Base-by-base conservation (phyloP, 164 flowering plant genomes). In the Buxus sempervirens region DNA sequence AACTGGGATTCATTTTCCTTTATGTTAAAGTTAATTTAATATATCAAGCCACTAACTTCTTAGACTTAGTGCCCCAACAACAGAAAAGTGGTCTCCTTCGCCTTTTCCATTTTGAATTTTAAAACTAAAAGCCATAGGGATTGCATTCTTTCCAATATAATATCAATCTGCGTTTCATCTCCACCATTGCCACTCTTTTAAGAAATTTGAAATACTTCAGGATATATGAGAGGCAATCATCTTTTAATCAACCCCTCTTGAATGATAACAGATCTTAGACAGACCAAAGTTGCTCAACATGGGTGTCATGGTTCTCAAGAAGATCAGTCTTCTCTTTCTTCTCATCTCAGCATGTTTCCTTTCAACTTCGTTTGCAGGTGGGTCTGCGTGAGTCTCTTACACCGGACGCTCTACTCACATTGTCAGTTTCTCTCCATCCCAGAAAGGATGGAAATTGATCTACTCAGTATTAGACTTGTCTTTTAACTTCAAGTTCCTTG, bases 361-460 rank as follows among this genome's bases (percentile, higher is more conserved):
- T 38, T 78, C 87, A 66, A 68, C 85, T 68, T 81, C 89, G 62
- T 70, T 68, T 73, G 87, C 96, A 85, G 93, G 93, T 85, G 48
- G 54, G 75, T 72, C 56, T 60, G 38, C 57, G 32, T 57, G 21
- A 16, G 0, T 19, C 42, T 66, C 27, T 41, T 67, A 54, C 70
- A 57, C 22, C 60, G 14, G 12, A 55, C 55, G 9, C 18, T 45
- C n/a, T 63, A 13, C 27, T 13, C 32, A 45, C 42, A 27, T 27
- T 65, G 60, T 12, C 51, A 45, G 51, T 45, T 10, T 45, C 12
- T 45, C 12, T 45, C 51, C 18, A 15, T 5, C 51, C 7, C 5
- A 10, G 9, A 45, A 4, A 45, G 51, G 51, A 15, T 15, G 12
- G 51, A 45, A 45, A 15, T 5, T 45, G 16, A 45, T 45, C 51